Evolutionary conservation across 257 asterid genomes (phyloP), one percentile per base, ranked within the genome.

Genomic region (Fraxinus anomala): DNA sequence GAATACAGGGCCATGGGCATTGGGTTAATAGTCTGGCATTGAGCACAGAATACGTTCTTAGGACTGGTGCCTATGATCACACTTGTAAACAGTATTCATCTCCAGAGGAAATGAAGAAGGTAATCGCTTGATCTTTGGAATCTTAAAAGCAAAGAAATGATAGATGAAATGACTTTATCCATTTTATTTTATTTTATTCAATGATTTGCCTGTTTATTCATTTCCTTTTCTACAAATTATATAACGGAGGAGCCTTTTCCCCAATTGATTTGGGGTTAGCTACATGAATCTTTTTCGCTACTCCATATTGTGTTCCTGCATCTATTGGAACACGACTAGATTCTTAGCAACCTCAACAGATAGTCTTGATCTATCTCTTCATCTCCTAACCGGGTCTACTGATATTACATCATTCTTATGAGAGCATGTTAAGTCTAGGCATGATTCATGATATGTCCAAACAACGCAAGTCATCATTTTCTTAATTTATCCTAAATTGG

Each of bases 11-110:
- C 73, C 99, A 96, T 70, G 98, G 96, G 51, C 97, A 96, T 87
- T 96, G 99, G 97, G 97, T 96, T 74, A 96, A 96, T 88, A 89
- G 98, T 13, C 86, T 96, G 81, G 98, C 99, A 63, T 83, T 93
- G 89, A 92, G 99, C 85, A 93, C 99, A 12, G 97, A 96, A 76
- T 93, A 96, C 80, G 96, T 93, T 71, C 95, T 96, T 81, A 89
- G 98, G 70, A 91, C 94, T 78, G 98, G 99, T 74, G 97, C 97
- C 76, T 95, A 89, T 81, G 99, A 95, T 88, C 98, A 93, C 86
- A 90, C 87, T 63, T 77, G 89, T 54, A 90, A 88, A 82, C 88
- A 80, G 12, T 87, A 80, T 80, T 81, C 98, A 74, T 93, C 98
- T 75, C 90, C 96, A 0, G 96, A 90, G 86, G 98, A 93, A 87